Evolutionary conservation across 2,329 filamentous ascomycete species (phyloP).

Genomic region (Ascochyta pisi): DNA sequence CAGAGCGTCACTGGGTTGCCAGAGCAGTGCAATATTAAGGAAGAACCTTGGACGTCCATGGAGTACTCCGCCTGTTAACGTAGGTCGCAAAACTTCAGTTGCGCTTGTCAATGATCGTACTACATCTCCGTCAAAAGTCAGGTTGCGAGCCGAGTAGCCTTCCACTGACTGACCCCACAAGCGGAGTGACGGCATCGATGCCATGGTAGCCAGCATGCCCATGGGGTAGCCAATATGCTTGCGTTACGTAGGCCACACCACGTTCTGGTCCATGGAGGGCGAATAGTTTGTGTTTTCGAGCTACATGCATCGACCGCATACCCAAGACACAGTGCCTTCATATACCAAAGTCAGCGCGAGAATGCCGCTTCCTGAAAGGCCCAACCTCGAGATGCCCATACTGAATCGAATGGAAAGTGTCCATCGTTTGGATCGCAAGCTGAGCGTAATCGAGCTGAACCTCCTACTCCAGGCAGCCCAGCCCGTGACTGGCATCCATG

Average conservation of each 20-base stretch:
- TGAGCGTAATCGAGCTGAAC: not conserved
- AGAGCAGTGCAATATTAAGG: not conserved
- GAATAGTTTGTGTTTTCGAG: not conserved
- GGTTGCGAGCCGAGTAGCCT: not conserved
- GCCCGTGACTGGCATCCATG: not conserved
- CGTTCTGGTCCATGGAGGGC: not conserved
- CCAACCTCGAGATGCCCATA: not conserved
- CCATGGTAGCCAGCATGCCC: not conserved
- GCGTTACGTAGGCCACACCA: not conserved
- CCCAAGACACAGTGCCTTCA: conserved; percentile 25
- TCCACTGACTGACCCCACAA: not conserved
- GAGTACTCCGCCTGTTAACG: not conserved
- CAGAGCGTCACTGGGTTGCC: not conserved
- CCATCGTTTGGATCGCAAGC: not conserved
- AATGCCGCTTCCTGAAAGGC: conserved; percentile 4
- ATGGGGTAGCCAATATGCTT: not conserved
- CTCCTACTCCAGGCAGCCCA: not conserved
- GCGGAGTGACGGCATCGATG: not conserved
- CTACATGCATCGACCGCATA: not conserved
- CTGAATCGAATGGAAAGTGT: not conserved
- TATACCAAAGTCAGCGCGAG: conserved; percentile 63
- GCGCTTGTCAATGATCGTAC: not conserved
- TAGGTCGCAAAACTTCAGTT: not conserved
- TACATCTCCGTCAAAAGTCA: not conserved
- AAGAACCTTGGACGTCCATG: conserved; percentile 1